Evolutionary conservation across 106 monocot genomes (phyloP), one percentile per base, ranked within the genome.

Genomic region (Allium fistulosum): DNA sequence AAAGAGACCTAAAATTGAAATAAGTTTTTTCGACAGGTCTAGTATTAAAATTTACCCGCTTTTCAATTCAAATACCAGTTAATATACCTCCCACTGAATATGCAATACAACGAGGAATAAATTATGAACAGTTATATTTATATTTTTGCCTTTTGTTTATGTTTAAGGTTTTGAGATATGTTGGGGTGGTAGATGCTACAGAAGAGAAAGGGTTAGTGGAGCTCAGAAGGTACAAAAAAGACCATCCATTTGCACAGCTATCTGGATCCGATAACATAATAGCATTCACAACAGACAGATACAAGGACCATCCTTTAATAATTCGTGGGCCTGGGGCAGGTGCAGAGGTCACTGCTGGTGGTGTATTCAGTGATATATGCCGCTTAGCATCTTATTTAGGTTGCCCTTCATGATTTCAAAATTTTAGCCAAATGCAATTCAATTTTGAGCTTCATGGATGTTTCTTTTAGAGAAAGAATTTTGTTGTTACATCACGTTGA

Each of bases 231-330:
- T 99, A 99, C 79, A 81, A 72, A n/a, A 82, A 77, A 46, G 84
- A 83, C 6, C 97, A 99, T 47, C 97, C 97, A 14, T 99, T 99
- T 71, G 86, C 92, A 0, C 97, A 99, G 77, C 92, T 99, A 15
- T 87, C 87, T 7, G 97, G 92, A 26, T 89, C 97, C 1, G 97
- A 99, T 74, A 99, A 99, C 72, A 93, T 99, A 62, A 99, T 99
- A 45, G 92, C 92, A 8, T 99, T 99, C 77, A 99, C 87, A 9
- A 99, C 90, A 7, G 67, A 71, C 46, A 78, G 97, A 63, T 99
- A 99, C 81, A 92, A 80, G 77, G 77, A 87, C 12, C 97, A 99
- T 66, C 97, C 97, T 0, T 76, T 99, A 37, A 99, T 99, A 15
- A 79, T 99, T 48, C 92, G 97, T 6, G 97, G 92, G 1, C 92